Evolutionary conservation across 805 yeast species (phyloP), one percentile per base, ranked within the genome.

Genomic region (Starmera caribaea): DNA sequence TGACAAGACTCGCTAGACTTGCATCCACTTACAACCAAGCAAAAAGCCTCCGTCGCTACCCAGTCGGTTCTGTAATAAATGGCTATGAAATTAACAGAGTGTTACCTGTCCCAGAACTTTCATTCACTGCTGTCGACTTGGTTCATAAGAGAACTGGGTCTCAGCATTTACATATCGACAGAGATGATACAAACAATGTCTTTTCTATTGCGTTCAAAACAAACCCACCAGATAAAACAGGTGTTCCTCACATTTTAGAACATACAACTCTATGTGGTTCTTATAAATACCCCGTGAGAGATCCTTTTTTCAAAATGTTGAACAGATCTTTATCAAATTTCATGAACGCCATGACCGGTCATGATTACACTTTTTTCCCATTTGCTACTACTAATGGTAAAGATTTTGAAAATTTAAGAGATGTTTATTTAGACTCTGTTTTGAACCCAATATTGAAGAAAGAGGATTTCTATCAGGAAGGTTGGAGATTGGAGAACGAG

Each of bases 341-440:
- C 61, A 92, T 92, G 98, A 92, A 92, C 58, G 98, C 98, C 8
- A 86, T 92, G 96, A 92, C 98, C 0, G 98, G 95, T 16, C 89
- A 84, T 50, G 97, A 92, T 61, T 89, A 88, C 55, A 92, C 98
- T 0, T 89, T 79, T 59, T 92, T 84, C 53, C 98, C 98, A 5
- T 92, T 92, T 66, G 84, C 97, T 26, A 92, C 98, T 3, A 90
- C 97, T 10, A 92, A 92, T 59, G 58, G 61, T 34, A 74, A 74
- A 40, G 98, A 92, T 57, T 92, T 73, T 58, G 71, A 71, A 28
- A 92, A 92, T 54, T 69, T 92, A 54, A 78, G 88, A 74, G 81
- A 77, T 43, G 95, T 92, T 7, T 92, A 92, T 56, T 65, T 89
- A 36, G 95, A 89, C 49, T 79, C 96, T 6, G 90, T 90, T 0